Percentiles rank a stretch among this genome's conserved stretches.
phyloP scores from a whole-genome alignment of 23 red algal genomes.

The Gracilaria vermiculophylla region DNA sequence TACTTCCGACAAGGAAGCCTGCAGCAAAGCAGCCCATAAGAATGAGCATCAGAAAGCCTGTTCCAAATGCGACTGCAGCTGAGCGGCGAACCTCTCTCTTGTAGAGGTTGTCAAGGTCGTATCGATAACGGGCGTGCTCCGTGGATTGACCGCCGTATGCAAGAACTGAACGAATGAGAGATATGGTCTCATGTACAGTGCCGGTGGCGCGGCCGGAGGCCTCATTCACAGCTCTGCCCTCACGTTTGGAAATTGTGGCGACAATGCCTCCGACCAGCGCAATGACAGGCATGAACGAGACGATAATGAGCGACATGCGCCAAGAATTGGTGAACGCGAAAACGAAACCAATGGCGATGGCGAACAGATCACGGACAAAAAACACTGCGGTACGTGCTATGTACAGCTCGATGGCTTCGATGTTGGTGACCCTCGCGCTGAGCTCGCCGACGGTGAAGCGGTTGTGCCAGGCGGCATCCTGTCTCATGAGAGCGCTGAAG shows the following conservation, averaged over 20 bases:
- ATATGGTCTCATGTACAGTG: constrained; percentile 74
- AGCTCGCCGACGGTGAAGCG: constrained; percentile 46
- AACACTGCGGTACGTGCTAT: constrained; percentile 31
- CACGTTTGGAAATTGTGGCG: constrained; percentile 46
- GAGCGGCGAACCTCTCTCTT: constrained; percentile 26
- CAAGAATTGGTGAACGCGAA: constrained; percentile 73
- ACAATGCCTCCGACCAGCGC: constrained; percentile 55
- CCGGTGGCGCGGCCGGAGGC: constrained; percentile 58
- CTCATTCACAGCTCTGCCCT: constrained; percentile 52
- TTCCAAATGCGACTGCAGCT: constrained; percentile 44
- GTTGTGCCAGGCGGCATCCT: constrained; percentile 61
- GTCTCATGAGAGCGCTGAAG: constrained; percentile 58
- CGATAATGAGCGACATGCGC: constrained; percentile 65
- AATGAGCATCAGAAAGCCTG: constrained; percentile 80
- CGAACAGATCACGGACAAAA: constrained; percentile 47
- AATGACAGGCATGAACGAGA: constrained; percentile 67
- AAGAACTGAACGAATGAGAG: constrained; percentile 69
- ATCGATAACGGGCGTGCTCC: constrained; percentile 57
- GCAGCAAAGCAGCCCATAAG: constrained; percentile 80
- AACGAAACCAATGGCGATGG: constrained; percentile 59
- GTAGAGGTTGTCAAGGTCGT: constrained; percentile 55
- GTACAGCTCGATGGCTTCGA: constrained; percentile 28
- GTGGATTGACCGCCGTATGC: constrained; percentile 55
- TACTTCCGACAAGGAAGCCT: constrained; percentile 72
- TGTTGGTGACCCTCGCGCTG: constrained; percentile 47